These are phyloP conservation scores for Extremus antarcticus DNA, from an alignment of 495 filamentous ascomycete genomes.

Conservation along the genomic window DNA sequence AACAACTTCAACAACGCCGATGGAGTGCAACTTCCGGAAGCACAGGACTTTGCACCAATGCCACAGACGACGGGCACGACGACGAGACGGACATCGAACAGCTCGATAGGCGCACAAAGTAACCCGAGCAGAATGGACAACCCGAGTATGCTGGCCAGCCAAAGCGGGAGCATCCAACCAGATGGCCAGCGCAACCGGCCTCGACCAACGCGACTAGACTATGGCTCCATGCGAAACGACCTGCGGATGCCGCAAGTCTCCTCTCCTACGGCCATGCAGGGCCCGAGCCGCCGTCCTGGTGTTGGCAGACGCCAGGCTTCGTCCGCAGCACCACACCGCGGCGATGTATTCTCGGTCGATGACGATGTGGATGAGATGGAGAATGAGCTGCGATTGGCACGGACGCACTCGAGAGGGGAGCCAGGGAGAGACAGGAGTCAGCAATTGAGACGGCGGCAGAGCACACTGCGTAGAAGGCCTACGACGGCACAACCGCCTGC, in stretches of 20 bases:
- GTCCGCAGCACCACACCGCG: constrained; percentile 63
- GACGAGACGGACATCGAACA: constrained; percentile 12
- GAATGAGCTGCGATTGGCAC: constrained; percentile 33
- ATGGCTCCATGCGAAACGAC: background rate
- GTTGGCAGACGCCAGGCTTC: constrained; percentile 63
- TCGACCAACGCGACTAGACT: constrained; percentile 6
- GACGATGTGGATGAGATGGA: constrained; percentile 82
- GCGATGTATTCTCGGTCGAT: constrained; percentile 87
- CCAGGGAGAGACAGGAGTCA: constrained; percentile 16
- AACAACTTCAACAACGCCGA: no score
- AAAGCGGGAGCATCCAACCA: background rate
- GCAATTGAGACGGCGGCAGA: constrained; percentile 41
- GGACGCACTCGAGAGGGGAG: constrained; percentile 10
- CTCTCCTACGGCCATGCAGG: background rate
- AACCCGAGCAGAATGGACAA: background rate
- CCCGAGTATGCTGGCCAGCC: constrained; percentile 9
- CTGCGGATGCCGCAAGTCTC: background rate
- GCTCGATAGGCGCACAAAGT: constrained; percentile 3
- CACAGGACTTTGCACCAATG: background rate
- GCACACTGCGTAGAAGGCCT: constrained; percentile 60
- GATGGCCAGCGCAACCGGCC: background rate
- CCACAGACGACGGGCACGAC: background rate
- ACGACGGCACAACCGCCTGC: constrained; percentile 43
- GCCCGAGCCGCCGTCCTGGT: constrained; percentile 47
- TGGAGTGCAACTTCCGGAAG: no score